phyloP scores from a whole-genome alignment of 768 basidiomycete genomes.

The Lactarius tabidus region DNA sequence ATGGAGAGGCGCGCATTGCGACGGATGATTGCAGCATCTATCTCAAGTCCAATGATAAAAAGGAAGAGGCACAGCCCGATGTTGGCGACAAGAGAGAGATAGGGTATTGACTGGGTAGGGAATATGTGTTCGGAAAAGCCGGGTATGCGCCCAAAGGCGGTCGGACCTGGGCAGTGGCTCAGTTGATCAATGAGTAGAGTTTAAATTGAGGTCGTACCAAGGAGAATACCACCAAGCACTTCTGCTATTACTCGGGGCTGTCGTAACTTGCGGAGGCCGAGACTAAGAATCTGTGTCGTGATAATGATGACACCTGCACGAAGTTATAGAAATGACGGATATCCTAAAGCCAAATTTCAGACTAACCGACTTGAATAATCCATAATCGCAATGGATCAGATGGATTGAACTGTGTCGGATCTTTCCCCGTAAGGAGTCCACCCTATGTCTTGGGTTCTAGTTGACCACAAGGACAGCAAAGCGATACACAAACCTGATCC shows the following conservation, averaged over 20 bases:
- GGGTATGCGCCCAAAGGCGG: conserved; percentile 75
- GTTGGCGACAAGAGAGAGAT: conserved; percentile 81
- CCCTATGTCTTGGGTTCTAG: conserved; percentile 42
- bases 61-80: conserved; percentile 87
- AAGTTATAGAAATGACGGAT: background rate
- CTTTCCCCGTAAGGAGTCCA: conserved; percentile 68
- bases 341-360: background rate
- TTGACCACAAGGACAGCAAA: background rate
- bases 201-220: conserved; percentile 43
- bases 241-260: conserved; percentile 88
- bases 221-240: conserved; percentile 84
- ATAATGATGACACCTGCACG: conserved; percentile 72
- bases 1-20: conserved; percentile 66
- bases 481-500: conserved; percentile 19
- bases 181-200: background rate
- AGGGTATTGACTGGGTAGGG: conserved; percentile 63
- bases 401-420: conserved; percentile 63
- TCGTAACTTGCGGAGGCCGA: conserved; percentile 64
- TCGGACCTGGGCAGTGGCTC: conserved; percentile 35
- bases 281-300: conserved; percentile 71
- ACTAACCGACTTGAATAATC: conserved; percentile 74
- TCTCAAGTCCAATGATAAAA: conserved; percentile 91
- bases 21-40: conserved; percentile 74
- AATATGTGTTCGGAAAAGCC: conserved; percentile 87
- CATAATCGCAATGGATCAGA: conserved; percentile 70